Base-by-base conservation (phyloP, 345 rosid genomes). In the Eucalyptus coolabah region DNA sequence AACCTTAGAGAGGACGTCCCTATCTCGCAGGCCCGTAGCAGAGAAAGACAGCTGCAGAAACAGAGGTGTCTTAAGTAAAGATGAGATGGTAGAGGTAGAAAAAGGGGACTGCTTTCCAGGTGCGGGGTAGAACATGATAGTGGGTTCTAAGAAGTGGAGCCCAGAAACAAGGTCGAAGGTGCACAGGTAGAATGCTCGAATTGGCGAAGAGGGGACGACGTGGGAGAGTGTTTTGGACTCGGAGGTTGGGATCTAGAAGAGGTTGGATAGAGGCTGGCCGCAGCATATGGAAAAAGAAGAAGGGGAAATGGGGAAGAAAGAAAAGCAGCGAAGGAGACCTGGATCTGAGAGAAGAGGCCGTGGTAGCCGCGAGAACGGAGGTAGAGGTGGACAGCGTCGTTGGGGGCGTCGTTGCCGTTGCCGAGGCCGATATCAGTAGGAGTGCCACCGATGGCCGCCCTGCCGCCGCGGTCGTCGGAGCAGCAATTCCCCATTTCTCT, bases 1-100 rank as follows among this genome's bases (percentile, higher is more conserved):
- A 90, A 97, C 99, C 99, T 96, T 96, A 85, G 99, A 96, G 89
- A 94, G 92, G 44, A 94, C 91, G 91, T 97, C 99, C 7, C 96
- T 90, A 92, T 96, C 98, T 30, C 95, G 94, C 91, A 97, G 91
- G 90, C 92, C 93, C 45, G 96, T 91, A 81, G 99, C 99, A 86
- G 98, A 97, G 88, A 96, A 97, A 1, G 99, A 96, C 90, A 97
- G 88, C 99, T 97, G 96, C 95, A 89, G 47, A 63, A 44, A 88
- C 49, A 40, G 40, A 7, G 67, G 85, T 82, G 49, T 47, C 37
- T 63, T 10, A 88, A n/a, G 44, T 24, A 86, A 34, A 67, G 88
- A 63, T 44, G 86, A 91, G 40, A 69, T 77, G 50, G 50, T 65
- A 37, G 80, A 34, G 54, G 65, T 87, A 85, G 86, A 89, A 83